phyloP scores from a whole-genome alignment of 148 eudicot genomes.

The Persicaria tinctoria region DNA sequence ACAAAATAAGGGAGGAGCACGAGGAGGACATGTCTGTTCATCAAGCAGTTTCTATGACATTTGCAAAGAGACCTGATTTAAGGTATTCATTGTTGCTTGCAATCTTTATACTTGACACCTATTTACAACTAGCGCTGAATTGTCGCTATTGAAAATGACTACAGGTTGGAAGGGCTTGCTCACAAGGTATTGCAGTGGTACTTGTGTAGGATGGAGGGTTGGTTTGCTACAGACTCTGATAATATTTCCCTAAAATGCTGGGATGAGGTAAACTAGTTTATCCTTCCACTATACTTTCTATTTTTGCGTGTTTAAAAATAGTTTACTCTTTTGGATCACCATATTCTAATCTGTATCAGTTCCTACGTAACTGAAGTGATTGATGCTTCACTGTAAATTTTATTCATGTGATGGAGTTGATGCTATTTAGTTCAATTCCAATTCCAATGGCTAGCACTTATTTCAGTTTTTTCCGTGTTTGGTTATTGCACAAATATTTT shows the following conservation, averaged over 20 bases:
- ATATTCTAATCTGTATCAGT: background rate
- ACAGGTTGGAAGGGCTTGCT: constrained; percentile 84
- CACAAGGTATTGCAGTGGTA: constrained; percentile 99
- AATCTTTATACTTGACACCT: background rate
- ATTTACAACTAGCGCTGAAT: background rate
- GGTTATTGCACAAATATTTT: no score
- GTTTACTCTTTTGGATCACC: background rate
- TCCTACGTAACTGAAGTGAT: background rate
- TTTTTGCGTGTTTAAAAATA: background rate
- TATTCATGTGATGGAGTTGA: background rate
- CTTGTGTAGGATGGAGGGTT: constrained; percentile 99
- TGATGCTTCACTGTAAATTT: background rate
- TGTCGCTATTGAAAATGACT: constrained; percentile 15
- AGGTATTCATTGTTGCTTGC: constrained; percentile 3
- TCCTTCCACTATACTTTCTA: background rate
- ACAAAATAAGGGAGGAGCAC: constrained; percentile 52
- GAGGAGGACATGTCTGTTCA: constrained; percentile 72
- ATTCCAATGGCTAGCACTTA: background rate
- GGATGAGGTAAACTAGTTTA: constrained; percentile 57
- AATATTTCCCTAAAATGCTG: constrained; percentile 84
- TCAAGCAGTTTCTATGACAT: constrained; percentile 66
- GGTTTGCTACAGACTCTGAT: constrained; percentile 99
- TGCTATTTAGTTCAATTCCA: background rate
- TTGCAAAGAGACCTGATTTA: constrained; percentile 52
- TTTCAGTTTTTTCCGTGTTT: no score